phyloP scores from a whole-genome alignment of 1,139 yeast genomes.

The Pichia sp. region DNA sequence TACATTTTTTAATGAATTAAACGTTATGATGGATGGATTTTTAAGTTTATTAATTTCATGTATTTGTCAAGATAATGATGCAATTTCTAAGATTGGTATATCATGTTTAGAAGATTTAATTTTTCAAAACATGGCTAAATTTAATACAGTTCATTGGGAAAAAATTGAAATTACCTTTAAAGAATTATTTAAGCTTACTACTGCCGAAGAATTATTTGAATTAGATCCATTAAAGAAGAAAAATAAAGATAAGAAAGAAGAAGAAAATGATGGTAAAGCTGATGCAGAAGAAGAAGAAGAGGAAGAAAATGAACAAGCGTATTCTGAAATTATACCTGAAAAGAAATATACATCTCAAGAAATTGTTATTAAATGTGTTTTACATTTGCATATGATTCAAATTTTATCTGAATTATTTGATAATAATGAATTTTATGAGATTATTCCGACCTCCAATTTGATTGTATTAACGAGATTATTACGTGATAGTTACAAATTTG shows the following conservation, averaged over 20 bases:
- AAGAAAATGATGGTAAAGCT: conserved; percentile 29
- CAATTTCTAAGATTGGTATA: conserved; percentile 91
- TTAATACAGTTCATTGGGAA: conserved; percentile 68
- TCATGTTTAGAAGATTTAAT: conserved; percentile 78
- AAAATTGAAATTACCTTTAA: conserved; percentile 58
- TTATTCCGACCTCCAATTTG: conserved; percentile 62
- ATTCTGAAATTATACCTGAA: conserved; percentile 12
- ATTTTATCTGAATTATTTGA: conserved; percentile 74
- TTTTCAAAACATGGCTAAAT: conserved; percentile 64
- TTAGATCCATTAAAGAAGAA: conserved; percentile 49
- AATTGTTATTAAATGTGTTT: conserved; percentile 86
- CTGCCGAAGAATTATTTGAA: conserved; percentile 78
- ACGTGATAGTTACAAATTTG: conserved; percentile 68
- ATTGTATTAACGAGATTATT: conserved; percentile 55
- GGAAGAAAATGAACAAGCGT: conserved; percentile 10
- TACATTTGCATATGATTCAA: conserved; percentile 85
- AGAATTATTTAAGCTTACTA: conserved; percentile 69
- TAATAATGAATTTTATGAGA: conserved; percentile 60
- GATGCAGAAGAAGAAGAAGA: conserved; percentile 26
- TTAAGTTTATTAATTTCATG: conserved; percentile 75
- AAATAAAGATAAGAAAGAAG: not conserved
- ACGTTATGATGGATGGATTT: conserved; percentile 69
- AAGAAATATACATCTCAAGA: conserved; percentile 25
- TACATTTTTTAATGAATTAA: conserved; percentile 70
- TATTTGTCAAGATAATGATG: conserved; percentile 93